phyloP scores from a whole-genome alignment of 768 basidiomycete species.

The Dioszegia hungarica region DNA sequence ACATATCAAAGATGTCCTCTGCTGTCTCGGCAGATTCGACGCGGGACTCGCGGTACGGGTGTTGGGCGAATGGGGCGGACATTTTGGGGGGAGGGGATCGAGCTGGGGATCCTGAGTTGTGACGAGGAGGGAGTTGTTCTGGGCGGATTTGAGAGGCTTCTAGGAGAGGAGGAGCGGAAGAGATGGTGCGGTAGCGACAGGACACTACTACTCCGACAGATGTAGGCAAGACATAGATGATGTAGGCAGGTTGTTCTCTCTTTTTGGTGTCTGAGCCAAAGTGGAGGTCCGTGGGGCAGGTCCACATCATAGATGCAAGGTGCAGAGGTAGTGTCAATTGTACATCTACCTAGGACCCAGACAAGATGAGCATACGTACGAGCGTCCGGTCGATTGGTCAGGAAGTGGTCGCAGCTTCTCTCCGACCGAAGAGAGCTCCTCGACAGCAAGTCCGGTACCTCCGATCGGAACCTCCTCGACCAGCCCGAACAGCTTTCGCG shows the following conservation, averaged over 20 bases:
- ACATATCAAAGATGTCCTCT: constrained; percentile 34
- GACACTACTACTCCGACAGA: no score
- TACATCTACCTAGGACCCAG: no score
- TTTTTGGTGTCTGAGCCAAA: background rate
- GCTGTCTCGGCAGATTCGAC: constrained; percentile 12
- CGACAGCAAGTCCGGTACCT: background rate
- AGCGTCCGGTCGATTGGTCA: background rate
- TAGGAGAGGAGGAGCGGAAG: no score
- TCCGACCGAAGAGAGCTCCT: background rate
- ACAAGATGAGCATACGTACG: background rate
- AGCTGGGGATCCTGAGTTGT: background rate
- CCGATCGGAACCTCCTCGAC: background rate
- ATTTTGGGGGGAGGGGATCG: background rate
- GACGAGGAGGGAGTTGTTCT: no score
- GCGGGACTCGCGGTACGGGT: background rate
- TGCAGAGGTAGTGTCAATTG: no score
- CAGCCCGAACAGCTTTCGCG: constrained; percentile 6
- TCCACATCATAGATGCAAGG: no score
- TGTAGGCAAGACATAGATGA: no score
- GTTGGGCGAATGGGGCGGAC: background rate
- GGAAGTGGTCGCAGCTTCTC: background rate
- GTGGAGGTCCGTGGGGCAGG: background rate
- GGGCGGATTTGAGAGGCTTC: no score
- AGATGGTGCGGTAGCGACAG: no score
- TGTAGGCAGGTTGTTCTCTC: background rate